Evolutionary conservation across 2,329 filamentous ascomycete genomes (phyloP).

Genomic region (Sporothrix dimorphospora): DNA sequence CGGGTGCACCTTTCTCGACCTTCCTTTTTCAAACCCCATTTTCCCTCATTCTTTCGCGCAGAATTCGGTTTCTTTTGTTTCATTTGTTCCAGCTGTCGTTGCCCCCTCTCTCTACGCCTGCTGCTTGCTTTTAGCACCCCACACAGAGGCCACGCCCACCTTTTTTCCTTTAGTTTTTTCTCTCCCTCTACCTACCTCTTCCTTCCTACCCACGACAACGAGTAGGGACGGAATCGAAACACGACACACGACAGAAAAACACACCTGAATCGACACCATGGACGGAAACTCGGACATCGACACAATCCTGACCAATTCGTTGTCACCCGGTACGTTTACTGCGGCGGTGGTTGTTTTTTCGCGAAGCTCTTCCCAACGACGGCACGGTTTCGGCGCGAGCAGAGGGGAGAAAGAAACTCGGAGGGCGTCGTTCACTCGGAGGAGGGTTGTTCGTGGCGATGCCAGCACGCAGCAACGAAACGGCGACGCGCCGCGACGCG

Average conservation of each 20-base stretch:
- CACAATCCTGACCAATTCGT: slow-evolving; percentile 94
- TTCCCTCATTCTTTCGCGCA: slow-evolving; percentile 23
- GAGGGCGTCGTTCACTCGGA: background rate
- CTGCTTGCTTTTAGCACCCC: slow-evolving; percentile 17
- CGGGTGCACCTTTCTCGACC: slow-evolving; percentile 19
- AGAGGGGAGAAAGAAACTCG: background rate
- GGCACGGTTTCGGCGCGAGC: background rate
- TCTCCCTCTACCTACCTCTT: slow-evolving; percentile 4
- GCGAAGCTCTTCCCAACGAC: slow-evolving; percentile 31
- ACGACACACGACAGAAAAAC: slow-evolving; percentile 9
- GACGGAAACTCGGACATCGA: slow-evolving; percentile 88
- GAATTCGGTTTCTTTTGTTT: slow-evolving; percentile 1
- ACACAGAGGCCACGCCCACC: slow-evolving; percentile 26
- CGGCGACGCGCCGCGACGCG: slow-evolving; percentile 26
- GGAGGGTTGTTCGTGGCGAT: slow-evolving; percentile 31
- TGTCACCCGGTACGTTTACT: slow-evolving; percentile 78
- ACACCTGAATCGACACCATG: slow-evolving; percentile 51
- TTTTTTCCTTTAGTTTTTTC: slow-evolving; percentile 24
- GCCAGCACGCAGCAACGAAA: slow-evolving; percentile 38
- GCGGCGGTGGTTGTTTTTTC: slow-evolving; percentile 28
- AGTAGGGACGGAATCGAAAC: slow-evolving; percentile 28
- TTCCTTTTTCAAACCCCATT: background rate
- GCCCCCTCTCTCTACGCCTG: background rate
- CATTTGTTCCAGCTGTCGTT: background rate
- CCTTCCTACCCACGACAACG: background rate